Conservation (phyloP, 176 grass and related monocot species). For the barley (Hordeum vulgare) region MorexV3_pseudomolecules_assembly NC_058522.1:455430065-455430564, state of each 20-base stretch:
- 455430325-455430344: conserved; percentile 89
- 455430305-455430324: conserved; percentile 55
- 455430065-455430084: not conserved
- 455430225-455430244: too few relatives aligned
- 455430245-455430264: conserved; percentile 46
- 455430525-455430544: conserved; percentile 81
- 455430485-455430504: conserved; percentile 62
- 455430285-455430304: conserved; percentile 93
- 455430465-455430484: conserved; percentile 84
- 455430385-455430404: conserved; percentile 65
- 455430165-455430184: conserved; percentile 86
- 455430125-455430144: conserved; percentile 39
- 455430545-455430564: not conserved
- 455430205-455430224: conserved; percentile 69
- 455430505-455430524: conserved; percentile 72
- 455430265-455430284: conserved; percentile 67
- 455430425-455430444: conserved; percentile 70
- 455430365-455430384: conserved; percentile 83
- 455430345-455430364: conserved; percentile 86
- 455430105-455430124: not conserved
- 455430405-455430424: conserved; percentile 91
- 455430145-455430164: conserved; percentile 79
- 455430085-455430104: not conserved
- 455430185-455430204: conserved; percentile 81
- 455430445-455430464: conserved; percentile 85